Conservation (phyloP, 306 rosid species). For the Trifolium dubium region DNA sequence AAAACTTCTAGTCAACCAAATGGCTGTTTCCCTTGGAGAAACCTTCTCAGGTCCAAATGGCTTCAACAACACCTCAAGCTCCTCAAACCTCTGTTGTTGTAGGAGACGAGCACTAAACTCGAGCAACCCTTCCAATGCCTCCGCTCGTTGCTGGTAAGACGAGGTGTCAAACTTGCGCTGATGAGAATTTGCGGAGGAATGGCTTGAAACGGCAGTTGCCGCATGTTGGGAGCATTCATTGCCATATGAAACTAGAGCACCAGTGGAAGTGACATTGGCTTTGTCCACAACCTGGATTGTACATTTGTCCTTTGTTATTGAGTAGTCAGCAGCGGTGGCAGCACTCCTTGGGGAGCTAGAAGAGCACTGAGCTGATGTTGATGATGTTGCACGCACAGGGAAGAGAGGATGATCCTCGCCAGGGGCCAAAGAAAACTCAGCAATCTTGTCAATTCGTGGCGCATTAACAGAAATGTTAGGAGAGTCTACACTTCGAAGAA, state of each 20-base stretch:
- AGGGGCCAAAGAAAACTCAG: constrained; percentile 81
- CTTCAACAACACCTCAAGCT: constrained; percentile 88
- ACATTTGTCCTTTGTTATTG: constrained; percentile 87
- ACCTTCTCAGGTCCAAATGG: constrained; percentile 97
- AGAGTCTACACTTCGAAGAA: constrained; percentile 65
- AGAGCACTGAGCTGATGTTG: constrained; percentile 64
- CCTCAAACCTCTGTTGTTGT: constrained; percentile 77
- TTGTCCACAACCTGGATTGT: constrained; percentile 68
- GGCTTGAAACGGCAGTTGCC: constrained; percentile 74
- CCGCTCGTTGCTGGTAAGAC: constrained; percentile 82
- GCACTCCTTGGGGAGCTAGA: constrained; percentile 57
- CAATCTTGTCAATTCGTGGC: constrained; percentile 92
- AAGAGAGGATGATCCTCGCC: constrained; percentile 58
- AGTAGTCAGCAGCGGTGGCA: constrained; percentile 46
- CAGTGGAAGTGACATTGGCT: constrained; percentile 53
- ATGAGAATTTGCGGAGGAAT: constrained; percentile 63
- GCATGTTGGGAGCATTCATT: constrained; percentile 62
- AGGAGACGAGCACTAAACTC: constrained; percentile 92
- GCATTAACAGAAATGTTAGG: constrained; percentile 87
- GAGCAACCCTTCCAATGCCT: constrained; percentile 93
- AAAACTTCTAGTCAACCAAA: constrained; percentile 95
- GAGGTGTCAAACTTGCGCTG: constrained; percentile 73
- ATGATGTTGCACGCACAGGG: constrained; percentile 51
- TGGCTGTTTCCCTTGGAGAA: constrained; percentile 96
- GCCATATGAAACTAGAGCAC: constrained; percentile 40